phyloP scores from a whole-genome alignment of 2,329 filamentous ascomycete genomes.

The Chaetomium globosum region DNA sequence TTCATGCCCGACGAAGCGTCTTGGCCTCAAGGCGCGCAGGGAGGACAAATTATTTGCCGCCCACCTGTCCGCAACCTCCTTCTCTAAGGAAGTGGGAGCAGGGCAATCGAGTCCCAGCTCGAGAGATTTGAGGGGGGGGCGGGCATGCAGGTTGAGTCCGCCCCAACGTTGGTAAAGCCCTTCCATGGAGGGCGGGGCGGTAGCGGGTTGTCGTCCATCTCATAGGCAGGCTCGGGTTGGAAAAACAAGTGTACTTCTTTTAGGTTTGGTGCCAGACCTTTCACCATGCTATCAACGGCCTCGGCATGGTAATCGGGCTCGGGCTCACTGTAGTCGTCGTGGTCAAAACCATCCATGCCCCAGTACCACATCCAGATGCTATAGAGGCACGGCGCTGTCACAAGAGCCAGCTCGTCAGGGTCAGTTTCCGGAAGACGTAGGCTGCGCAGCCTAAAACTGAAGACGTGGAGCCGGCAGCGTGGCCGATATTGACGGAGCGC shows the following conservation, averaged over 20 bases:
- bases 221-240: not conserved
- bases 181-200: not conserved
- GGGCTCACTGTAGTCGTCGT: not conserved
- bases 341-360: not conserved
- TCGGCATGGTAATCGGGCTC: not conserved
- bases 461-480: slow-evolving; percentile 8
- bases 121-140: not conserved
- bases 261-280: slow-evolving; percentile 7
- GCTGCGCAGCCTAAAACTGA: slow-evolving; percentile 4
- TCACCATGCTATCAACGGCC: slow-evolving; percentile 5
- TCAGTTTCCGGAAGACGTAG: slow-evolving; percentile 5
- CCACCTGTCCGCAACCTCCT: not conserved
- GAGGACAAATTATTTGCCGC: not conserved
- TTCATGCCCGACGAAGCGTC: not conserved
- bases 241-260: slow-evolving; percentile 3
- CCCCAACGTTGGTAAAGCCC: slow-evolving; percentile 1
- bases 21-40: slow-evolving; percentile 3
- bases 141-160: not conserved
- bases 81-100: not conserved
- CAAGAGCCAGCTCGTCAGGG: slow-evolving; percentile 6
- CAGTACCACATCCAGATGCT: slow-evolving; percentile 5
- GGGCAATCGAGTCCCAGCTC: not conserved
- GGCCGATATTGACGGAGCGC: slow-evolving; percentile 6
- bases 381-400: slow-evolving; percentile 7
- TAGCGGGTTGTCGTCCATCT: not conserved